phyloP scores from a whole-genome alignment of 352 stramenopile genomes.

The Peronosclerospora sorghi region DNA sequence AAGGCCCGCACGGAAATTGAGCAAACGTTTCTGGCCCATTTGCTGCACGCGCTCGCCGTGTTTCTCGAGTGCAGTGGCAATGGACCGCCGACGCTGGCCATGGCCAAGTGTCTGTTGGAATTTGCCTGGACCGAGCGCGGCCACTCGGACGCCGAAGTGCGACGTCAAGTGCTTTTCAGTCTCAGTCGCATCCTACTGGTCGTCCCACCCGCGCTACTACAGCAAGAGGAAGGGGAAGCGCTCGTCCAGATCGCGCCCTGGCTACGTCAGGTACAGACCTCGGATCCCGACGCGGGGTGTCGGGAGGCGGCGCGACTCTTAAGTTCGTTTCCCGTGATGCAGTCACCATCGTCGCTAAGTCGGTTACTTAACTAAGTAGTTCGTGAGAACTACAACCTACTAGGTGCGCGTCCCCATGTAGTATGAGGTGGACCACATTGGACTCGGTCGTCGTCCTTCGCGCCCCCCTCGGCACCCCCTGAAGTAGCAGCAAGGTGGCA shows the following conservation, averaged over 20 bases:
- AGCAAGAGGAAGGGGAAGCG: conserved; percentile 38
- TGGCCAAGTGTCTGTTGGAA: conserved; percentile 60
- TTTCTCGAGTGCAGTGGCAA: conserved; percentile 64
- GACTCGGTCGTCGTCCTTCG: conserved; percentile 12
- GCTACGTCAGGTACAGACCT: conserved; percentile 31
- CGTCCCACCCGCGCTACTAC: conserved; percentile 38
- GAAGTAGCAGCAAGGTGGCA: conserved; percentile 4
- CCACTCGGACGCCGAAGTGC: conserved; percentile 37
- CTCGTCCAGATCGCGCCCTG: conserved; percentile 38
- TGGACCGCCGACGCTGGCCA: conserved; percentile 41
- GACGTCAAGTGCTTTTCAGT: conserved; percentile 59
- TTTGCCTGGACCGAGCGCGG: conserved; percentile 52
- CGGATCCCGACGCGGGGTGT: conserved; percentile 56
- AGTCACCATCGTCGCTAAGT: conserved; percentile 17
- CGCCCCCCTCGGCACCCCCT: conserved; percentile 10
- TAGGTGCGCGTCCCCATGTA: too few relatives aligned
- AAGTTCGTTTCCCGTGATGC: conserved; percentile 30
- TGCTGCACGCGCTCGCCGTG: conserved; percentile 50
- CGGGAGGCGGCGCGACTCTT: conserved; percentile 50
- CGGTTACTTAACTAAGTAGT: conserved; percentile 1
- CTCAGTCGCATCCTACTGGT: conserved; percentile 65
- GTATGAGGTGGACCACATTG: too few relatives aligned
- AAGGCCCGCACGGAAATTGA: conserved; percentile 41
- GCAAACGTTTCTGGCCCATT: conserved; percentile 52
- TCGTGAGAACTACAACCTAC: too few relatives aligned